A percentile compares a stretch with the other conserved stretches of the same genome.
Evolutionary conservation across 2,329 filamentous ascomycete species (phyloP).

Genomic region (Epicoccum sorghinum): DNA sequence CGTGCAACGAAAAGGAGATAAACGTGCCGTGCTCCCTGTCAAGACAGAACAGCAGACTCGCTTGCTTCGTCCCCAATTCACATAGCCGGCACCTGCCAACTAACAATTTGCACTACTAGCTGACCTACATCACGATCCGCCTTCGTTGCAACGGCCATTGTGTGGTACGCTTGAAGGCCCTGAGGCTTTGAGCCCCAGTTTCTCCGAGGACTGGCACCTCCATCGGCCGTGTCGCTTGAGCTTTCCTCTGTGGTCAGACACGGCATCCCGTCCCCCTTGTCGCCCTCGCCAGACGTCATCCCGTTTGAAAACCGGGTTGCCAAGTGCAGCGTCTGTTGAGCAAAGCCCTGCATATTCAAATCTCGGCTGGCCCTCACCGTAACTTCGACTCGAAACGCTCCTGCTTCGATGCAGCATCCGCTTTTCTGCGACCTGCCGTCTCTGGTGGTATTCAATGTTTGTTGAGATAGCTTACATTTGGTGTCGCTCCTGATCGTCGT

Average conservation of each 20-base stretch:
- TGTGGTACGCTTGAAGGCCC: slow-evolving; percentile 5
- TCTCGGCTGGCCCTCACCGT: slow-evolving; percentile 12
- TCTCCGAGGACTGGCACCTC: background rate
- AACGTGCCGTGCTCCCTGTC: slow-evolving; percentile 18
- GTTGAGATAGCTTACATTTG: background rate
- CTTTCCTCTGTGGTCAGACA: slow-evolving; percentile 7
- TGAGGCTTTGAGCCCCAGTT: background rate
- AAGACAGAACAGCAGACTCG: slow-evolving; percentile 12
- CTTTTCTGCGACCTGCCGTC: background rate
- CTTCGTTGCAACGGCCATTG: background rate
- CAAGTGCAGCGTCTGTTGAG: slow-evolving; percentile 19
- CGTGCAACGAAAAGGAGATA: slow-evolving; percentile 17
- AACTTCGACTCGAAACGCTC: slow-evolving; percentile 10
- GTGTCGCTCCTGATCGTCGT: background rate
- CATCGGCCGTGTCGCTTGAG: background rate
- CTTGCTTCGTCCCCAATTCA: slow-evolving; percentile 18
- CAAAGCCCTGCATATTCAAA: slow-evolving; percentile 14
- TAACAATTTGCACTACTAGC: background rate
- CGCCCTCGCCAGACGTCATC: slow-evolving; percentile 16
- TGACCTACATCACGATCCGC: background rate
- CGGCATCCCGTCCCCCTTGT: slow-evolving; percentile 19
- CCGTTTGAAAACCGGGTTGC: slow-evolving; percentile 13
- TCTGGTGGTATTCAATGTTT: background rate
- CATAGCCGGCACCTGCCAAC: slow-evolving; percentile 7
- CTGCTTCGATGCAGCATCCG: slow-evolving; percentile 7